Conservation (phyloP, 108 stramenopile genomes). For the Aureococcus anophagefferens region DNA sequence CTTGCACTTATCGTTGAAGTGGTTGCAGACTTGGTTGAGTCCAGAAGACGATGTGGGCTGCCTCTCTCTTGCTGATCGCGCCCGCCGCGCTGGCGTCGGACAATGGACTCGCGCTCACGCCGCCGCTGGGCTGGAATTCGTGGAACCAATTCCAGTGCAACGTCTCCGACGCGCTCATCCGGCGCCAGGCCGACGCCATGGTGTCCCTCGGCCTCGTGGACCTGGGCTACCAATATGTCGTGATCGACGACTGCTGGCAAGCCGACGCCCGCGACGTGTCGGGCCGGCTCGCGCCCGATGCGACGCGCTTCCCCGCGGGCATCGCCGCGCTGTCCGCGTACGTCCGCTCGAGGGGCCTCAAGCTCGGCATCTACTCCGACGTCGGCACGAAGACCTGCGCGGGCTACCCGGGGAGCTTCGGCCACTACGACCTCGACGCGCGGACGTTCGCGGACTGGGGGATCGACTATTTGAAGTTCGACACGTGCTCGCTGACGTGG, state of each 20-base stretch:
- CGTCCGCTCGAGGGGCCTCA: conserved; percentile 41
- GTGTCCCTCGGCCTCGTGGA: conserved; percentile 19
- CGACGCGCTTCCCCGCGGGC: conserved; percentile 41
- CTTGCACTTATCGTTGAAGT: too few species aligned
- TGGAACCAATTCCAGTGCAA: too few species aligned
- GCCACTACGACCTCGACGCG: conserved; percentile 22
- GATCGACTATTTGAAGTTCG: conserved; percentile 30
- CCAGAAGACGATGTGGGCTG: too few species aligned
- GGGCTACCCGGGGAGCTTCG: conserved; percentile 17
- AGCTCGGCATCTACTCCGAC: conserved; percentile 51
- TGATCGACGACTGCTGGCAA: conserved; percentile 57
- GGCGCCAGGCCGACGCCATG: conserved; percentile 17
- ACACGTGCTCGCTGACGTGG: too few species aligned
- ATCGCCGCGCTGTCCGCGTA: conserved; percentile 33
- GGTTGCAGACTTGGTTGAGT: too few species aligned
- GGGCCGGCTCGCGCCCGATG: conserved; percentile 20
- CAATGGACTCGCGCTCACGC: too few species aligned
- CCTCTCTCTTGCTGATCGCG: too few species aligned
- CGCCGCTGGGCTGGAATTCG: too few species aligned
- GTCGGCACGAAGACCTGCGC: conserved; percentile 43
- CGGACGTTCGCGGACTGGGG: conserved; percentile 28
- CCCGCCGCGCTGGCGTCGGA: too few species aligned
- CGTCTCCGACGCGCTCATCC: conserved; percentile 11
- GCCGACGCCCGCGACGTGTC: conserved; percentile 10
- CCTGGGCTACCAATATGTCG: conserved; percentile 47